A percentile compares a stretch with the other conserved stretches of the same genome.
phyloP scores from a whole-genome alignment of 2,329 filamentous ascomycete species.

The Conoideocrella luteorostrata region DNA sequence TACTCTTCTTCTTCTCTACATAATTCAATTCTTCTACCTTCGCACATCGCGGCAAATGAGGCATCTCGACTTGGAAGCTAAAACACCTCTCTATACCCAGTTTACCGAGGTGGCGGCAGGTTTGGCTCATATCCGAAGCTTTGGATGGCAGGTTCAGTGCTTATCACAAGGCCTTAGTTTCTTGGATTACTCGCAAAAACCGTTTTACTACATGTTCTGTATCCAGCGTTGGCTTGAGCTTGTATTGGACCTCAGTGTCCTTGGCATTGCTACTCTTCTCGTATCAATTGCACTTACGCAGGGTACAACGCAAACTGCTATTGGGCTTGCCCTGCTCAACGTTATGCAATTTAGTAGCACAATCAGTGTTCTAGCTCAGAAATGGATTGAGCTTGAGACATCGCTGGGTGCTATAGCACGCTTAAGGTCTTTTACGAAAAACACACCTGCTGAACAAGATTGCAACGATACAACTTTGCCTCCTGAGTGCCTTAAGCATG shows the following conservation, averaged over 20 bases:
- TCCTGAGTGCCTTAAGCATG: background rate
- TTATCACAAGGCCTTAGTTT: background rate
- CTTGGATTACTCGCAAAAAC: background rate
- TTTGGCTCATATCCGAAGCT: no score
- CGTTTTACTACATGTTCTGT: background rate
- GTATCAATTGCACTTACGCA: background rate
- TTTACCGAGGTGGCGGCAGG: no score
- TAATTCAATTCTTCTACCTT: slow-evolving; percentile 49
- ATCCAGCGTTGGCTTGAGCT: background rate
- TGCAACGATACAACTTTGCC: background rate
- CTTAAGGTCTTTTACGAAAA: background rate
- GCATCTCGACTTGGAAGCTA: slow-evolving; percentile 52
- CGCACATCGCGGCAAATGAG: slow-evolving; percentile 54
- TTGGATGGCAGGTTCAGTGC: no score
- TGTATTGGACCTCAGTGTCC: background rate
- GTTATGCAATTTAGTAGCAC: background rate
- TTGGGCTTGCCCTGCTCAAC: background rate
- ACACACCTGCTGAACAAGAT: background rate
- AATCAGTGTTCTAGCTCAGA: background rate
- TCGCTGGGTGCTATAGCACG: background rate
- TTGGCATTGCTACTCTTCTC: background rate
- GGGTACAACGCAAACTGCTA: background rate
- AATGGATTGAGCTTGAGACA: background rate
- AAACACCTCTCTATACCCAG: no score
- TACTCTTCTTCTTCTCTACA: slow-evolving; percentile 32